phyloP scores from a whole-genome alignment of 768 basidiomycete genomes.

The Dendrothele bispora region DNA sequence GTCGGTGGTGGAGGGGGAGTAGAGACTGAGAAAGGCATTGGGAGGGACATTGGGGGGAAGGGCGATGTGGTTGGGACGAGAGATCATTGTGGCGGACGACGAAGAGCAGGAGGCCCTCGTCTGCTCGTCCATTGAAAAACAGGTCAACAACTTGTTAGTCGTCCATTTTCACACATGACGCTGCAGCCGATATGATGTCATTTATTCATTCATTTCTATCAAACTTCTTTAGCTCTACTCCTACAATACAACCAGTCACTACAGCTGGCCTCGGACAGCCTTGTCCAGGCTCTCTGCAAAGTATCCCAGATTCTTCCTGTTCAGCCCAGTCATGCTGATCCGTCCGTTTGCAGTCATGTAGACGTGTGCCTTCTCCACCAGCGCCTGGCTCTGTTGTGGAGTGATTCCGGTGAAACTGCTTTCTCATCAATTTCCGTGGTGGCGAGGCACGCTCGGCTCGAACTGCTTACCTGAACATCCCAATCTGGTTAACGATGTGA shows the following conservation, averaged over 20 bases:
- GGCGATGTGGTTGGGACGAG: conserved; percentile 34
- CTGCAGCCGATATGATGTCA: conserved; percentile 2
- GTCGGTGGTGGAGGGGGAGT: conserved; percentile 33
- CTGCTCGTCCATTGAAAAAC: conserved; percentile 7
- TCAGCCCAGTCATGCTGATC: conserved; percentile 94
- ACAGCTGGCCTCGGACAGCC: conserved; percentile 48
- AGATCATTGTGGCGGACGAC: conserved; percentile 13
- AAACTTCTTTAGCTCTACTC: too few relatives aligned
- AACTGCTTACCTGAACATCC: conserved; percentile 84
- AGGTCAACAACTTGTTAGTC: not conserved
- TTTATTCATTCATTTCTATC: too few relatives aligned
- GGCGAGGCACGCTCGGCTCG: conserved; percentile 16
- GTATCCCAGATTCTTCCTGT: conserved; percentile 73
- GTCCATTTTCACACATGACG: not conserved
- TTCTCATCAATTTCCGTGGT: conserved; percentile 14
- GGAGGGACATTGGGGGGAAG: conserved; percentile 24
- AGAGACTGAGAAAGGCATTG: conserved; percentile 24
- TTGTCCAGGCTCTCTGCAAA: conserved; percentile 72
- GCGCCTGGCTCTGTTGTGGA: conserved; percentile 58
- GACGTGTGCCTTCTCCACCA: conserved; percentile 75
- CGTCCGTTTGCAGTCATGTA: conserved; percentile 87
- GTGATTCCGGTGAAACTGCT: conserved; percentile 83
- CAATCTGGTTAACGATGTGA: conserved; percentile 95
- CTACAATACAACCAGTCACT: conserved; percentile 14
- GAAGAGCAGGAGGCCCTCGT: conserved; percentile 1